Evolutionary conservation across 768 basidiomycete species (phyloP).

Genomic region (Lactarius vividus): DNA sequence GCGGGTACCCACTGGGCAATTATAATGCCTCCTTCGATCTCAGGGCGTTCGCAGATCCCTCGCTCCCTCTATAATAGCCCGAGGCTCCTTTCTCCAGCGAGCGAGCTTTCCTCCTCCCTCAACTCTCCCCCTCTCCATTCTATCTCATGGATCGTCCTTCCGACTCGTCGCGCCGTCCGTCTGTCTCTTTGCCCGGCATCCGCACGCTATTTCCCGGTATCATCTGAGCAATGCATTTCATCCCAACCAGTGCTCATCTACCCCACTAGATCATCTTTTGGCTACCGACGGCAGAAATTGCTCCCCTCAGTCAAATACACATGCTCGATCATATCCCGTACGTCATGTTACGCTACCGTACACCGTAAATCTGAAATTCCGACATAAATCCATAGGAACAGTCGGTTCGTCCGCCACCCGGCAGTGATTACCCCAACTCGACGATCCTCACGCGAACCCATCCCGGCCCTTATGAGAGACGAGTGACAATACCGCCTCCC

Average conservation of each 20-base stretch:
- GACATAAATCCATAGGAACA: constrained; percentile 11
- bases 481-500: constrained; percentile 1
- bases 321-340: constrained; percentile 4
- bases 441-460: constrained; percentile 2
- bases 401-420: constrained; percentile 9
- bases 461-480: constrained; percentile 16
- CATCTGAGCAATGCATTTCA: constrained; percentile 20
- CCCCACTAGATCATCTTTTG: constrained; percentile 25
- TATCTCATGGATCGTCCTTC: constrained; percentile 22
- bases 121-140: background rate
- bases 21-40: constrained; percentile 25
- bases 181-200: constrained; percentile 33
- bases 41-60: constrained; percentile 27
- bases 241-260: constrained; percentile 18
- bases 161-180: constrained; percentile 16
- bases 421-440: constrained; percentile 1
- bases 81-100: background rate
- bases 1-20: constrained; percentile 21
- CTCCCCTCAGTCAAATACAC: constrained; percentile 8
- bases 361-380: background rate
- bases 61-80: constrained; percentile 25
- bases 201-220: constrained; percentile 34
- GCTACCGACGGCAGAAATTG: constrained; percentile 18
- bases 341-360: background rate
- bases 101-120: constrained; percentile 5